A percentile compares a stretch with the other conserved stretches of the same genome.
Conservation (phyloP, 306 rosid genomes). For the Quercus rubra region DNA sequence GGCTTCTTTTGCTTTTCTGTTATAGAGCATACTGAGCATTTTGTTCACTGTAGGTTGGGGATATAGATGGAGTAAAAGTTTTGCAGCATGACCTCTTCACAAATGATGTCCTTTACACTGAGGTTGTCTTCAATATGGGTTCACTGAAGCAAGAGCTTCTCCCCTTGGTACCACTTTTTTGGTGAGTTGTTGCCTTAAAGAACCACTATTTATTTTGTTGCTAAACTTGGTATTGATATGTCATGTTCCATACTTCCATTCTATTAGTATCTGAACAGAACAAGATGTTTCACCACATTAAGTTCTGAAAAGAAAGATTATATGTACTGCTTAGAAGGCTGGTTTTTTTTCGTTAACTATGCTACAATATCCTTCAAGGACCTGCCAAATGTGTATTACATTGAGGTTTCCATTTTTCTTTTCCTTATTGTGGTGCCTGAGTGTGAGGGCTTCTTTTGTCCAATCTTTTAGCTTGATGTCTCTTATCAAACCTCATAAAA, state of each 20-base stretch:
- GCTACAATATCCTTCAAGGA: not conserved
- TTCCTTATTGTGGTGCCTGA: not conserved
- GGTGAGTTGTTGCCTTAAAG: conserved; percentile 50
- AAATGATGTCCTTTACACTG: conserved; percentile 89
- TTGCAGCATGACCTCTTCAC: conserved; percentile 95
- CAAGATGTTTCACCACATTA: not conserved
- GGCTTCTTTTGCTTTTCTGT: conserved; percentile 15
- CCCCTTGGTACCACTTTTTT: conserved; percentile 85
- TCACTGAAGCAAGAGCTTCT: conserved; percentile 87
- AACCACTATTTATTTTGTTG: conserved; percentile 19
- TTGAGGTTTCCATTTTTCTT: not conserved
- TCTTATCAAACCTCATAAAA: not conserved
- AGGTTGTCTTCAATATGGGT: conserved; percentile 82
- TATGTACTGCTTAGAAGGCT: not conserved
- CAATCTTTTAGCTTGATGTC: not conserved
- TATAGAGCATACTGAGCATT: conserved; percentile 12
- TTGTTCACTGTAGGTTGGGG: conserved; percentile 61
- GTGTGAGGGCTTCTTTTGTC: not conserved
- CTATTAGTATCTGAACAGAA: conserved; percentile 6
- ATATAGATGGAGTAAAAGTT: conserved; percentile 81
- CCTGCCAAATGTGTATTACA: not conserved
- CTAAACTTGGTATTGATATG: not conserved
- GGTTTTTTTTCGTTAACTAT: not conserved
- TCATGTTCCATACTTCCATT: conserved; percentile 8
- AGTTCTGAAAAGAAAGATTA: not conserved